Evolutionary conservation across 73 alveolate genomes (phyloP).

Genomic region (Paramecium pentaurelia): DNA sequence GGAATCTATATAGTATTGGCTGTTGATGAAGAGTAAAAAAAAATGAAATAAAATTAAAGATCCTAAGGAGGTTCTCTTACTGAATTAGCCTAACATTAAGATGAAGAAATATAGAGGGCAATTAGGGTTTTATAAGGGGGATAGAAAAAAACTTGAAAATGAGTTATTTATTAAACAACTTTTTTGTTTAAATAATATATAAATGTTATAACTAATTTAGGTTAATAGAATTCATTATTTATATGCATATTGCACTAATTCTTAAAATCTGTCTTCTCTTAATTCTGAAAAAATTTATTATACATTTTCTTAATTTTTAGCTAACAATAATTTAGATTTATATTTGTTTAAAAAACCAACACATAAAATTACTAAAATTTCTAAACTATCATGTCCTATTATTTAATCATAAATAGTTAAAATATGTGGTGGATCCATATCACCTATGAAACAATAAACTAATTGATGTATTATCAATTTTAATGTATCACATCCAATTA

Average conservation of each 20-base stretch:
- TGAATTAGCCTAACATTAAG: neutral
- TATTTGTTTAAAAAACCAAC: neutral
- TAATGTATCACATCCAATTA: neutral
- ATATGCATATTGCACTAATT: neutral
- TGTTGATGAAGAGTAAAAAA: neutral
- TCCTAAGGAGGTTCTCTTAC: neutral
- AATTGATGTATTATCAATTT: neutral
- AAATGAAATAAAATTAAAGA: neutral
- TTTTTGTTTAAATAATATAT: neutral
- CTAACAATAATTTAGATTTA: neutral
- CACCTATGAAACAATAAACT: neutral
- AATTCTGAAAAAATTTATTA: neutral
- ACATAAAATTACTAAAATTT: neutral
- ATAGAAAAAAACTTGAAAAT: neutral
- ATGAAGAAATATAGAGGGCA: neutral
- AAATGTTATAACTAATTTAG: neutral
- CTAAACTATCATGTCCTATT: conserved; percentile 8
- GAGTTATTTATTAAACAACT: neutral
- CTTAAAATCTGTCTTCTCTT: conserved; percentile 11
- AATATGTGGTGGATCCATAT: neutral
- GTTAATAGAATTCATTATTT: neutral
- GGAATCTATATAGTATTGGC: neutral
- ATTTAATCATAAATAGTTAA: neutral
- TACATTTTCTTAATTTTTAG: neutral
- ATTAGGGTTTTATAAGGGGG: neutral